phyloP scores from a whole-genome alignment of 1,284 basidiomycete genomes.

The Boletellus deceptivus region DNA sequence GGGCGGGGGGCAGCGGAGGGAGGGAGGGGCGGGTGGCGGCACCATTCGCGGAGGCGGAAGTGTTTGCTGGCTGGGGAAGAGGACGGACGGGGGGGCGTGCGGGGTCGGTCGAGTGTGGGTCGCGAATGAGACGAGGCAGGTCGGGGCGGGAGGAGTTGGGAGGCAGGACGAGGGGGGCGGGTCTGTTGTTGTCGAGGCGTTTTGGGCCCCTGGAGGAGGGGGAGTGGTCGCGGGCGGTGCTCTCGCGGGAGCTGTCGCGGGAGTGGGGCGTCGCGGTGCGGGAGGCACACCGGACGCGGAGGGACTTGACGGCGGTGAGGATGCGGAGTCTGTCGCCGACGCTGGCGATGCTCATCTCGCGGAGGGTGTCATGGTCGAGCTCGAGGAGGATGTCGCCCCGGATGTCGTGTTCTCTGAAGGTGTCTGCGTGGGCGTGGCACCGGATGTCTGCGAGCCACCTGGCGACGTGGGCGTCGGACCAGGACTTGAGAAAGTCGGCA shows the following conservation, averaged over 20 bases:
- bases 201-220: slow-evolving; percentile 35
- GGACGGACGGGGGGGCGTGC: slow-evolving; percentile 44
- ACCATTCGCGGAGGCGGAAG: slow-evolving; percentile 27
- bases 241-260: slow-evolving; percentile 19
- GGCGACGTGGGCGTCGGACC: slow-evolving; percentile 69
- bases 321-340: slow-evolving; percentile 90
- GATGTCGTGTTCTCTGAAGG: slow-evolving; percentile 85
- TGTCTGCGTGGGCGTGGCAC: slow-evolving; percentile 65
- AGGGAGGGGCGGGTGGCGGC: slow-evolving; percentile 44
- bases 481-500: slow-evolving; percentile 61
- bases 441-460: slow-evolving; percentile 72
- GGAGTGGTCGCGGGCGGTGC: slow-evolving; percentile 23
- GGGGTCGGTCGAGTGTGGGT: slow-evolving; percentile 54
- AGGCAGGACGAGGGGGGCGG: slow-evolving; percentile 65
- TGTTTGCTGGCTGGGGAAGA: slow-evolving; percentile 39
- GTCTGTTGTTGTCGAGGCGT: slow-evolving; percentile 53
- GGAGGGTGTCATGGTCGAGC: slow-evolving; percentile 79
- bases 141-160: slow-evolving; percentile 48
- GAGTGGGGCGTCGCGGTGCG: slow-evolving; percentile 33
- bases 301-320: slow-evolving; percentile 75
- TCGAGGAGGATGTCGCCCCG: slow-evolving; percentile 86
- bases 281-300: slow-evolving; percentile 56
- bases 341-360: slow-evolving; percentile 85
- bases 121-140: slow-evolving; percentile 65
- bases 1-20: slow-evolving; percentile 66